These are phyloP conservation scores for Mycena maculata DNA, from an alignment of 768 basidiomycete species.

Conservation along the genomic window DNA sequence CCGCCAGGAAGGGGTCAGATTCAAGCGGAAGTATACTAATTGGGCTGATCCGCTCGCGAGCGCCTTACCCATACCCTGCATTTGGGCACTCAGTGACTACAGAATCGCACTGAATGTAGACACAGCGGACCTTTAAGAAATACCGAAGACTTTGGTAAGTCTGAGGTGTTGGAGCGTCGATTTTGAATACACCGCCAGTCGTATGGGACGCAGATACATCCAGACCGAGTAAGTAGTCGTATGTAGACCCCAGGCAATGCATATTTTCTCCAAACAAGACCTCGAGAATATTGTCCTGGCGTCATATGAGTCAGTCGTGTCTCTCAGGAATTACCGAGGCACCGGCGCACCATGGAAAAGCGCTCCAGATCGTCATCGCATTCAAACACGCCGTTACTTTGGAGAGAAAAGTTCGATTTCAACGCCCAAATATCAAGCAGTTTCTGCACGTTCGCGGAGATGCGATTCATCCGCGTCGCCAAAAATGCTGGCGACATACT, in stretches of 20 bases:
- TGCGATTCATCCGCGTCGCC: neutral
- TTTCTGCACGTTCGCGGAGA: neutral
- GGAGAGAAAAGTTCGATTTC: neutral
- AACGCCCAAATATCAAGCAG: neutral
- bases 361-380: slow-evolving; percentile 1
- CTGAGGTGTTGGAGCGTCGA: neutral
- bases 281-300: neutral
- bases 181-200: neutral
- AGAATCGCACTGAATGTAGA: neutral
- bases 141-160: neutral
- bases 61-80: neutral
- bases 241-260: neutral
- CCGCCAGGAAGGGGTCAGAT: neutral
- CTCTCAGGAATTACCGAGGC: neutral
- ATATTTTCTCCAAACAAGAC: neutral
- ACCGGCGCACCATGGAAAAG: neutral
- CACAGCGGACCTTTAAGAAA: neutral
- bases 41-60: neutral
- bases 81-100: neutral
- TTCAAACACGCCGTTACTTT: neutral
- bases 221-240: neutral
- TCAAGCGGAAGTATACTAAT: neutral
- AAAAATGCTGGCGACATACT: neutral
- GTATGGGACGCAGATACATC: neutral
- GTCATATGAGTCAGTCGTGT: neutral